Conservation (phyloP, 2,329 filamentous ascomycete genomes). For the Kalmusia sp. region DNA sequence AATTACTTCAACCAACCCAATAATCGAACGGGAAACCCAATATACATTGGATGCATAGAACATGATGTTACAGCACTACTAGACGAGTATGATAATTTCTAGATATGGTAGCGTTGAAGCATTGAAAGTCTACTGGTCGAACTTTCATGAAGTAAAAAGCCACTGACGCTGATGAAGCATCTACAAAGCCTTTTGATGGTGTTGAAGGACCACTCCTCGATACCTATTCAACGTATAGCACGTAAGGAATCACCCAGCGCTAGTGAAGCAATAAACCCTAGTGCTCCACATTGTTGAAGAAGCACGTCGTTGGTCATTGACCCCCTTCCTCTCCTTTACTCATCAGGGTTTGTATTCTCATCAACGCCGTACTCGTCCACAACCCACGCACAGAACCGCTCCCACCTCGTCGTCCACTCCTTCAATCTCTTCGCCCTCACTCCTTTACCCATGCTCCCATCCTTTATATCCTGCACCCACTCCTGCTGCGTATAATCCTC, state of each 20-base stretch:
- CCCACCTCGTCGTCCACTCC: constrained; percentile 83
- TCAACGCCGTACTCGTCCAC: constrained; percentile 73
- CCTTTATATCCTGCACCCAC: constrained; percentile 76
- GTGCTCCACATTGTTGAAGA: neutral
- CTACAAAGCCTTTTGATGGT: neutral
- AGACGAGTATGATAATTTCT: neutral
- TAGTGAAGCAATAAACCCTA: no score
- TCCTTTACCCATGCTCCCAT: constrained; percentile 74
- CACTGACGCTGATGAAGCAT: neutral
- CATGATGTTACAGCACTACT: no score
- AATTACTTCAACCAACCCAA: no score
- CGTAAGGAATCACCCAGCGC: no score
- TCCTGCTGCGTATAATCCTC: constrained; percentile 76
- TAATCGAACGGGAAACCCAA: no score
- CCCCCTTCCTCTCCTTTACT: constrained; percentile 23
- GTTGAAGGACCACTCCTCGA: no score
- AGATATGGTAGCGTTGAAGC: neutral
- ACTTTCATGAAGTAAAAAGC: neutral
- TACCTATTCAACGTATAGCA: no score
- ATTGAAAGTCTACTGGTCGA: neutral
- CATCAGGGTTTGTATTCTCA: constrained; percentile 56
- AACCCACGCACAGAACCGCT: constrained; percentile 90
- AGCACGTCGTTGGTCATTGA: no score
- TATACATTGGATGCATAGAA: no score
- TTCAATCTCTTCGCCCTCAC: constrained; percentile 75